A percentile compares a stretch with the other conserved stretches of the same genome.
phyloP scores from a whole-genome alignment of 176 grass and related monocot genomes.

The Oryza australiensis region DNA sequence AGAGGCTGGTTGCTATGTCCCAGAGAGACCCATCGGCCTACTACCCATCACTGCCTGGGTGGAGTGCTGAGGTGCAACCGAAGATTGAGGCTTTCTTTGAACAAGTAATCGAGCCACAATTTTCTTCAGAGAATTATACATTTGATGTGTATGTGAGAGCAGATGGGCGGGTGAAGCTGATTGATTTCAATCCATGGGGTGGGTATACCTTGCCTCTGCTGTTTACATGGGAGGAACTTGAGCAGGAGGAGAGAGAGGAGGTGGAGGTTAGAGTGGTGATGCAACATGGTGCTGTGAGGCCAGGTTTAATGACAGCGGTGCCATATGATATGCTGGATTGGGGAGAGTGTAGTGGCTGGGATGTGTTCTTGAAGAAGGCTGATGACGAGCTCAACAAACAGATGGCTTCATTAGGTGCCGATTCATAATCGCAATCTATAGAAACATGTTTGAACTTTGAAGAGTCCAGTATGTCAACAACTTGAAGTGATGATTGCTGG shows the following conservation, averaged over 20 bases:
- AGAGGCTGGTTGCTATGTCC: conserved; percentile 54
- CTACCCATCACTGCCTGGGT: conserved; percentile 65
- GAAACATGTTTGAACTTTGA: conserved; percentile 17
- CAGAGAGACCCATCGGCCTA: conserved; percentile 89
- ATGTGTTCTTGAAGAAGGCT: conserved; percentile 82
- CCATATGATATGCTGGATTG: conserved; percentile 93
- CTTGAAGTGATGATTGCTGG: not conserved
- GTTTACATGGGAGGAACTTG: conserved; percentile 82
- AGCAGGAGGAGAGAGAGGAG: conserved; percentile 32
- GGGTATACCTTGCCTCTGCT: conserved; percentile 70
- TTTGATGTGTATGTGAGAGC: conserved; percentile 74
- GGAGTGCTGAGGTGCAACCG: conserved; percentile 43
- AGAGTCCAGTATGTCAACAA: conserved; percentile 19
- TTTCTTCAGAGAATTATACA: conserved; percentile 59
- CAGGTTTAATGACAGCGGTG: conserved; percentile 86
- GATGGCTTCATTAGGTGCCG: conserved; percentile 5
- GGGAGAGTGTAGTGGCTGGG: conserved; percentile 88
- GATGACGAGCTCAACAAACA: conserved; percentile 72
- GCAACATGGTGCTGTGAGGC: conserved; percentile 70
- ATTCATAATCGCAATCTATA: conserved; percentile 6
- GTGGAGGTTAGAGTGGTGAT: conserved; percentile 73
- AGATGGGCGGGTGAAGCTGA: conserved; percentile 55
- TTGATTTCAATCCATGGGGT: conserved; percentile 95
- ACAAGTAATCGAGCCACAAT: conserved; percentile 50
- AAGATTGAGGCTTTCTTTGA: conserved; percentile 59